A percentile compares a stretch with the other conserved stretches of the same genome.
These are phyloP conservation scores for Pichia cabralensis DNA, from an alignment of 805 yeast species.

Conservation along the genomic window DNA sequence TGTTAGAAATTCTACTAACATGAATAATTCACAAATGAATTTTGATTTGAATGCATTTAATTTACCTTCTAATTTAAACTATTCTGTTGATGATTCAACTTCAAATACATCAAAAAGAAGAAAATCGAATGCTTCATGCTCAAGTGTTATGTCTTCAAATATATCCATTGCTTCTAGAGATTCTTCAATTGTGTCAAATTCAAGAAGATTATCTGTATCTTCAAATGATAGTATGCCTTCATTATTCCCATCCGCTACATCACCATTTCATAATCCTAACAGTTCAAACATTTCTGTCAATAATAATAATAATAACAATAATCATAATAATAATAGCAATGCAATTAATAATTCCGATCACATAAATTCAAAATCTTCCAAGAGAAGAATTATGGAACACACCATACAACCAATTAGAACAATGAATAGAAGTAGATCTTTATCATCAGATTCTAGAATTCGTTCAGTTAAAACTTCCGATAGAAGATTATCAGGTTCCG, in stretches of 20 bases:
- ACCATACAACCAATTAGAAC: conserved; percentile 7
- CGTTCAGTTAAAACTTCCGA: conserved; percentile 5
- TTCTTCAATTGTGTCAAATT: conserved; percentile 19
- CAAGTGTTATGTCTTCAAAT: conserved; percentile 20
- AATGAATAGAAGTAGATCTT: conserved; percentile 9
- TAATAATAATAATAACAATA: not conserved
- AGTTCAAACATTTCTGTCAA: conserved; percentile 1
- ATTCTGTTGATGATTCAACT: conserved; percentile 10
- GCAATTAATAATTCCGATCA: not conserved
- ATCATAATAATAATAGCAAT: not conserved
- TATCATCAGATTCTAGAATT: conserved; percentile 12
- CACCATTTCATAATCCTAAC: conserved; percentile 10
- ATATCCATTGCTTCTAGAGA: conserved; percentile 17
- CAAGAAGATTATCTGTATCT: conserved; percentile 20
- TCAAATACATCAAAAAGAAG: conserved; percentile 11
- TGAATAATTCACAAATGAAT: conserved; percentile 2
- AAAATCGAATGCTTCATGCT: conserved; percentile 20
- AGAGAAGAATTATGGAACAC: conserved; percentile 4
- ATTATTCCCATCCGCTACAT: conserved; percentile 21
- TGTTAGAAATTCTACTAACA: not conserved
- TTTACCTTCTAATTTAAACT: conserved; percentile 14
- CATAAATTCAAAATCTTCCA: not conserved
- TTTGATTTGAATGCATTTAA: conserved; percentile 25
- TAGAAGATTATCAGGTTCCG: conserved; percentile 5
- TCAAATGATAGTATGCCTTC: conserved; percentile 20